phyloP scores from a whole-genome alignment of 2,329 filamentous ascomycete species.

The Epichloe elymi region DNA sequence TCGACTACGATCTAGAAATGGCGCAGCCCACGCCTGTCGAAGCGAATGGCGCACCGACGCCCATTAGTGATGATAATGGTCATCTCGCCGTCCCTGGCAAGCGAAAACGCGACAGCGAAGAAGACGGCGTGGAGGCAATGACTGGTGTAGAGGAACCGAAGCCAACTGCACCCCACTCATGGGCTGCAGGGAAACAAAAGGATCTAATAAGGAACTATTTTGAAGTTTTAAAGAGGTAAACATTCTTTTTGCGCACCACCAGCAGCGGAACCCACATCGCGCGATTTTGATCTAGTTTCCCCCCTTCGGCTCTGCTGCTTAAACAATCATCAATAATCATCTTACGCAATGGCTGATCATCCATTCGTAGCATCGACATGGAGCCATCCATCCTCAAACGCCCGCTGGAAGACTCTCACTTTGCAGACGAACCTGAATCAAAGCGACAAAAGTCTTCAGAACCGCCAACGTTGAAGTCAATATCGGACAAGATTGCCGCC shows the following conservation, averaged over 20 bases:
- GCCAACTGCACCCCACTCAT: conserved; percentile 11
- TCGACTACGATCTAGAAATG: conserved; percentile 21
- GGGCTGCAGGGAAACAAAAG: conserved; percentile 18
- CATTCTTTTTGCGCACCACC: conserved; percentile 4
- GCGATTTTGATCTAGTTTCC: not conserved
- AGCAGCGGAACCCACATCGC: not conserved
- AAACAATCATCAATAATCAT: not conserved
- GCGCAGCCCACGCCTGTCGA: conserved; percentile 27
- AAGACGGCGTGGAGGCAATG: conserved; percentile 23
- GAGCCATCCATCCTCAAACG: conserved; percentile 42
- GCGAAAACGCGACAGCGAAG: conserved; percentile 44
- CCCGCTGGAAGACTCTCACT: conserved; percentile 30
- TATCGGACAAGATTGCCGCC: conserved; percentile 40
- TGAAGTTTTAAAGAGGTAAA: conserved; percentile 26
- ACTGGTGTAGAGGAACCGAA: conserved; percentile 14
- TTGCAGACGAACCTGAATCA: conserved; percentile 37
- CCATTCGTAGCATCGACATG: conserved; percentile 35
- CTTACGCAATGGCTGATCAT: conserved; percentile 16
- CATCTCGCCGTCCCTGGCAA: conserved; percentile 30
- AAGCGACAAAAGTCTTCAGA: conserved; percentile 49
- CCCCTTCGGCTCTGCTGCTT: not conserved
- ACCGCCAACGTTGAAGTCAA: conserved; percentile 24
- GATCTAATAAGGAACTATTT: conserved; percentile 26
- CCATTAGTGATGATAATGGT: conserved; percentile 17
- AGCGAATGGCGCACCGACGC: conserved; percentile 29